These are phyloP conservation scores for Syzygium oleosum DNA, from an alignment of 345 rosid genomes.

Conservation along the genomic window DNA sequence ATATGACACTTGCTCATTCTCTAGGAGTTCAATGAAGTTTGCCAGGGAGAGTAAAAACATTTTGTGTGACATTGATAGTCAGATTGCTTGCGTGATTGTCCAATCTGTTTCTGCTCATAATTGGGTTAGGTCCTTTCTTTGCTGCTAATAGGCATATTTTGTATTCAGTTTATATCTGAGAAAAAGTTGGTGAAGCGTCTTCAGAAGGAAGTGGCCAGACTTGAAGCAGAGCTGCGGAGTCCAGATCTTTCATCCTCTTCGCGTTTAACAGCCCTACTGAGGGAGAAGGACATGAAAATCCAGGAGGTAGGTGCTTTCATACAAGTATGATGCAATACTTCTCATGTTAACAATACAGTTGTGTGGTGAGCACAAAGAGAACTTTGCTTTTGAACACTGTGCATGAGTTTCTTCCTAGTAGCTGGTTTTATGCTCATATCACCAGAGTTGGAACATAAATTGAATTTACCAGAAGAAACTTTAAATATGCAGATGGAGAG, in stretches of 20 bases:
- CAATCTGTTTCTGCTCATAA: not conserved
- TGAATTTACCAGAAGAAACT: not conserved
- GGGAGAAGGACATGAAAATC: slow-evolving; percentile 69
- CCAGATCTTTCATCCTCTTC: slow-evolving; percentile 65
- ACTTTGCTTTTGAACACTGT: not conserved
- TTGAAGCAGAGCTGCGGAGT: slow-evolving; percentile 77
- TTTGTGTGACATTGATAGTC: not conserved
- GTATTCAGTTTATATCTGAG: slow-evolving; percentile 65
- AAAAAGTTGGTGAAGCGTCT: slow-evolving; percentile 66
- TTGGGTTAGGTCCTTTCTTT: not conserved
- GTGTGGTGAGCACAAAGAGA: not conserved
- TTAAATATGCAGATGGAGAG: slow-evolving; percentile 56
- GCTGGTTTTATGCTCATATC: not conserved
- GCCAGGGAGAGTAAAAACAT: not conserved
- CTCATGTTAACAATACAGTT: not conserved
- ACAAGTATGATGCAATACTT: not conserved
- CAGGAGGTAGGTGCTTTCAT: slow-evolving; percentile 44
- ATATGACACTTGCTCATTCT: not conserved
- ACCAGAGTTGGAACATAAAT: not conserved
- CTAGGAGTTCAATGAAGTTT: not conserved
- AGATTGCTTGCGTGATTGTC: not conserved
- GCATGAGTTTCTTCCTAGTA: not conserved
- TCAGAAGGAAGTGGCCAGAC: slow-evolving; percentile 92
- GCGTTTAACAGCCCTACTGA: slow-evolving; percentile 43
- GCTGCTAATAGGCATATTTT: not conserved